Evolutionary conservation across 805 yeast species (phyloP).

Genomic region (Huiozyma naganishii): DNA sequence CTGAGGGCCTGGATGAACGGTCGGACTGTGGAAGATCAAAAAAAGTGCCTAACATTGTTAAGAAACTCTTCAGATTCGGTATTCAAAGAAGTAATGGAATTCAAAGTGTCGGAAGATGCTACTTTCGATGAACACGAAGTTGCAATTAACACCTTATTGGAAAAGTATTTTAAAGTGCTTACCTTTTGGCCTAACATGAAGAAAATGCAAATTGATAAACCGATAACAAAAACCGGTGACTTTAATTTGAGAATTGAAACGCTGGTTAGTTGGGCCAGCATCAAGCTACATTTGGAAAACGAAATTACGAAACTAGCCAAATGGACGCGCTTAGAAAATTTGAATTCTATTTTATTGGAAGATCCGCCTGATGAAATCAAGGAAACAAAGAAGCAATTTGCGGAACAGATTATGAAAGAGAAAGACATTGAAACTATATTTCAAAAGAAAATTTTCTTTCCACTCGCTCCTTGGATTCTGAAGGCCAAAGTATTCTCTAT

Average conservation of each 20-base stretch:
- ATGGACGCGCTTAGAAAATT: constrained; percentile 80
- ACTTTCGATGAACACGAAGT: constrained; percentile 30
- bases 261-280: constrained; percentile 71
- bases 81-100: constrained; percentile 56
- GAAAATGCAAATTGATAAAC: constrained; percentile 72
- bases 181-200: constrained; percentile 69
- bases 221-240: constrained; percentile 51
- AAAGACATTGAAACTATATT: constrained; percentile 67
- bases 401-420: constrained; percentile 74
- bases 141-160: constrained; percentile 48
- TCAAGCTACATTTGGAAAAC: constrained; percentile 54
- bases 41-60: constrained; percentile 51
- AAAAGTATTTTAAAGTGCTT: constrained; percentile 55
- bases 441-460: constrained; percentile 53
- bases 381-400: constrained; percentile 61
- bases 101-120: constrained; percentile 41
- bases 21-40: constrained; percentile 74
- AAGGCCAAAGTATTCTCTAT: constrained; percentile 69
- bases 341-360: constrained; percentile 28
- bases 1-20: constrained; percentile 74
- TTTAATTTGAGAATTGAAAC: constrained; percentile 65
- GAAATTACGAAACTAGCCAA: constrained; percentile 49
- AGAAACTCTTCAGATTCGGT: constrained; percentile 65
- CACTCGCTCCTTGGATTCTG: constrained; percentile 71
- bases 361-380: constrained; percentile 27